Conservation (phyloP, 1,284 basidiomycete genomes). For the Gomphus bonarii region DNA sequence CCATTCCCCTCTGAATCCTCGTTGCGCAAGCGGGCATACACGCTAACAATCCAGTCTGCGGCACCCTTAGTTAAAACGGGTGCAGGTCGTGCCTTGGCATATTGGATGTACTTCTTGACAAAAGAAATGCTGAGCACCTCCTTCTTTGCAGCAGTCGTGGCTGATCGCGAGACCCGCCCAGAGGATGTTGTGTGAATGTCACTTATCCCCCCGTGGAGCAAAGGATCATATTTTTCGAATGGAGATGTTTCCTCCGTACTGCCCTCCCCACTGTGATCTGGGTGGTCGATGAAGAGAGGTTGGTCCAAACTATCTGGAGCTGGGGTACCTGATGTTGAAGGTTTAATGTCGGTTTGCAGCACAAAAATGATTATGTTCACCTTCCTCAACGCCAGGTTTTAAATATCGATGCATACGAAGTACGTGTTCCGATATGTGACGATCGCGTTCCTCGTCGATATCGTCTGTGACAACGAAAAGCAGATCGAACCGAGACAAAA, state of each 20-base stretch:
- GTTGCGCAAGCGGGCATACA: constrained; percentile 89
- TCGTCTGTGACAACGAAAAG: constrained; percentile 98
- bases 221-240: constrained; percentile 95
- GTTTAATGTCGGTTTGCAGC: constrained; percentile 88
- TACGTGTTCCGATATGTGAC: constrained; percentile 95
- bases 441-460: constrained; percentile 90
- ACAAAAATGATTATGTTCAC: constrained; percentile 72
- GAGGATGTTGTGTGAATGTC: constrained; percentile 15
- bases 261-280: constrained; percentile 35
- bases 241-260: constrained; percentile 65
- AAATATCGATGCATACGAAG: constrained; percentile 96
- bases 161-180: constrained; percentile 20
- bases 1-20: constrained; percentile 86
- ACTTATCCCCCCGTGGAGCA: constrained; percentile 79
- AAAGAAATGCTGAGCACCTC: constrained; percentile 92
- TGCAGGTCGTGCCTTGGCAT: constrained; percentile 82
- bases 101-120: constrained; percentile 98
- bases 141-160: constrained; percentile 52
- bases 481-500: constrained; percentile 98
- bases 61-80: constrained; percentile 89
- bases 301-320: constrained; percentile 84
- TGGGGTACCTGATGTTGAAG: constrained; percentile 80
- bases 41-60: constrained; percentile 88
- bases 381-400: constrained; percentile 93
- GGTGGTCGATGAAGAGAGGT: constrained; percentile 76